Evolutionary conservation across 257 asterid genomes (phyloP).

Genomic region (Rhazya stricta): DNA sequence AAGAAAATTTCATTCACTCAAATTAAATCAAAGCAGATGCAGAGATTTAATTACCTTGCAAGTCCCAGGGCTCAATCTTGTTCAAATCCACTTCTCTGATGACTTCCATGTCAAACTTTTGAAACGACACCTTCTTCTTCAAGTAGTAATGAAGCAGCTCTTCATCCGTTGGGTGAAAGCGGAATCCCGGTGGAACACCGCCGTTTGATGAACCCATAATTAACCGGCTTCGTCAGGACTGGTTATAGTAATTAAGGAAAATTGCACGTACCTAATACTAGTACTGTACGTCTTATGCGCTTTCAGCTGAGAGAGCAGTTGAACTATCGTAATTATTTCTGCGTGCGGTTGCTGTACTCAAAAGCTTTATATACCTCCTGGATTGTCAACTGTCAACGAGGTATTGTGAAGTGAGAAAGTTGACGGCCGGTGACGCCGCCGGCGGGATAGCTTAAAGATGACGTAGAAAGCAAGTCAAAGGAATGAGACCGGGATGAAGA

Average conservation of each 20-base stretch:
- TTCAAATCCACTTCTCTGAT: slow-evolving; percentile 81
- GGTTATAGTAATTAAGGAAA: too few species aligned
- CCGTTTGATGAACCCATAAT: slow-evolving; percentile 23
- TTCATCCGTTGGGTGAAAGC: slow-evolving; percentile 91
- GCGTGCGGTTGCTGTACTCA: neutral
- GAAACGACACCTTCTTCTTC: slow-evolving; percentile 75
- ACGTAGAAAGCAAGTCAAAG: slow-evolving; percentile 45
- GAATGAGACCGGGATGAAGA: slow-evolving; percentile 4
- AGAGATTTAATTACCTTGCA: slow-evolving; percentile 56
- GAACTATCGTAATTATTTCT: neutral
- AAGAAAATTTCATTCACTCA: too few species aligned
- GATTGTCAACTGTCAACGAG: slow-evolving; percentile 10
- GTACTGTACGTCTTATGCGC: too few species aligned
- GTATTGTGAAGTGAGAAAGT: slow-evolving; percentile 36
- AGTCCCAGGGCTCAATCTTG: slow-evolving; percentile 90
- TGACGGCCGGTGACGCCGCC: slow-evolving; percentile 93
- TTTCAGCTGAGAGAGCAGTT: too few species aligned
- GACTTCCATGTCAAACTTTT: slow-evolving; percentile 92
- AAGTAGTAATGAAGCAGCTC: slow-evolving; percentile 88
- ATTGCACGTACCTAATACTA: too few species aligned
- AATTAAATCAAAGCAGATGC: too few species aligned
- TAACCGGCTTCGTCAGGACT: neutral
- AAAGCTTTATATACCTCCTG: neutral
- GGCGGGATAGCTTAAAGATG: slow-evolving; percentile 64
- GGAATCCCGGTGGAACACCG: slow-evolving; percentile 91